These are phyloP conservation scores for Penicillium decumbens DNA, from an alignment of 2,329 filamentous ascomycete species.

Conservation along the genomic window DNA sequence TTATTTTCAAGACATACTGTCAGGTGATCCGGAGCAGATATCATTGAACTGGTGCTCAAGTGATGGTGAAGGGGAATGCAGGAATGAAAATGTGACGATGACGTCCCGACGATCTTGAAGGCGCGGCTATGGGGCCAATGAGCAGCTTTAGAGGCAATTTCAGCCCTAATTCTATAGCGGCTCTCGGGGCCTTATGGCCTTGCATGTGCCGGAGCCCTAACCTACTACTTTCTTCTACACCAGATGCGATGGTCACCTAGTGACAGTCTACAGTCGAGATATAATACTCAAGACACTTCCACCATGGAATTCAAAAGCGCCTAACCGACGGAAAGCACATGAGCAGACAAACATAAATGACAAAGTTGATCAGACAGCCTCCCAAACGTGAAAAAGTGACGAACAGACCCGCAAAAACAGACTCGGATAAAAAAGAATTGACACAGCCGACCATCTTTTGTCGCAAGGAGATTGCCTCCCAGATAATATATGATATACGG, in stretches of 20 bases:
- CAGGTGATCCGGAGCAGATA: too few relatives aligned
- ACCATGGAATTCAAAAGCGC: conserved; percentile 6
- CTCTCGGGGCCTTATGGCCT: background rate
- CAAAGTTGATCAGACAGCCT: conserved; percentile 40
- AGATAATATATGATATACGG: conserved; percentile 13
- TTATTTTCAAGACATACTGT: too few relatives aligned
- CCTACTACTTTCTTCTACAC: background rate
- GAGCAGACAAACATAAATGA: conserved; percentile 2
- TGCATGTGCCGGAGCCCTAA: background rate
- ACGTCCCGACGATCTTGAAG: background rate
- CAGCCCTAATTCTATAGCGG: background rate
- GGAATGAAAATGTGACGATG: too few relatives aligned
- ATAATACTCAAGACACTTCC: background rate
- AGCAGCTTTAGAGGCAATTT: background rate
- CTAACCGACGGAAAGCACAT: conserved; percentile 1
- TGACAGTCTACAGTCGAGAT: too few relatives aligned
- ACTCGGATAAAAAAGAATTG: conserved; percentile 2
- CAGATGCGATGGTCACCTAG: too few relatives aligned
- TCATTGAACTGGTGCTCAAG: too few relatives aligned
- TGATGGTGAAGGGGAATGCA: too few relatives aligned
- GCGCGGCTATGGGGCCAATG: background rate
- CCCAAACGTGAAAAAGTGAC: conserved; percentile 23
- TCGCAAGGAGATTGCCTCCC: conserved; percentile 21
- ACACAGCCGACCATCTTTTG: conserved; percentile 26
- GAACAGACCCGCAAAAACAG: background rate